These are phyloP conservation scores for Acacia concinna DNA, from an alignment of 331 rosid species.

Conservation along the genomic window DNA sequence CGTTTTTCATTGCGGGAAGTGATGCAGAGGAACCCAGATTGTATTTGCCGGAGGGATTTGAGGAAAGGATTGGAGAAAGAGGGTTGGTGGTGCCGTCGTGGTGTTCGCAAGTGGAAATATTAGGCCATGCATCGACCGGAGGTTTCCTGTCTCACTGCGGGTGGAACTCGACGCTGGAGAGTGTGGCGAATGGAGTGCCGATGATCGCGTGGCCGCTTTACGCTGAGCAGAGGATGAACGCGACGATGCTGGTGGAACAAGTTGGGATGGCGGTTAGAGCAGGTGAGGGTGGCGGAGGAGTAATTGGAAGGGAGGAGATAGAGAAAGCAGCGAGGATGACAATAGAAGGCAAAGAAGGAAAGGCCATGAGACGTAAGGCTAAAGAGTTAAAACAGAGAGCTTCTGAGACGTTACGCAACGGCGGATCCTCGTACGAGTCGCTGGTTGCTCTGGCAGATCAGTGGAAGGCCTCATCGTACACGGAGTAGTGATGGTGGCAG, in stretches of 20 bases:
- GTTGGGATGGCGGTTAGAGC: constrained; percentile 16
- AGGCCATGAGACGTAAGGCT: constrained; percentile 25
- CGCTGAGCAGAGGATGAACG: constrained; percentile 53
- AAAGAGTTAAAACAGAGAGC: constrained; percentile 32
- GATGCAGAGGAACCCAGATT: not conserved
- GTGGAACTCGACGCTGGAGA: constrained; percentile 59
- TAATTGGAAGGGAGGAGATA: constrained; percentile 36
- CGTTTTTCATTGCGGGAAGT: constrained; percentile 40
- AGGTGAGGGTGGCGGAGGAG: not conserved
- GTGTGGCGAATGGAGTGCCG: constrained; percentile 40
- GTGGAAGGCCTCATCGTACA: constrained; percentile 3
- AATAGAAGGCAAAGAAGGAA: constrained; percentile 39
- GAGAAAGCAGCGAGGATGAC: constrained; percentile 31
- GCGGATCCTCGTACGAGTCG: constrained; percentile 28
- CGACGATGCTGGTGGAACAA: constrained; percentile 41
- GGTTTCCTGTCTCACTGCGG: constrained; percentile 51
- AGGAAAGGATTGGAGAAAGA: constrained; percentile 31
- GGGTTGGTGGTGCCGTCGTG: constrained; percentile 35
- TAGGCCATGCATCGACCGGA: constrained; percentile 33
- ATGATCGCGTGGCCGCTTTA: constrained; percentile 57
- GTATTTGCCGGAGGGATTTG: constrained; percentile 39
- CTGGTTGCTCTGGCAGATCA: not conserved
- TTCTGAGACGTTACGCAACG: not conserved
- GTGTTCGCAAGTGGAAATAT: constrained; percentile 39
- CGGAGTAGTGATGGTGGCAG: not conserved